Base-by-base conservation (phyloP, 225 moss, liverwort and hornwort species). In the Sphagnum contortum region DNA sequence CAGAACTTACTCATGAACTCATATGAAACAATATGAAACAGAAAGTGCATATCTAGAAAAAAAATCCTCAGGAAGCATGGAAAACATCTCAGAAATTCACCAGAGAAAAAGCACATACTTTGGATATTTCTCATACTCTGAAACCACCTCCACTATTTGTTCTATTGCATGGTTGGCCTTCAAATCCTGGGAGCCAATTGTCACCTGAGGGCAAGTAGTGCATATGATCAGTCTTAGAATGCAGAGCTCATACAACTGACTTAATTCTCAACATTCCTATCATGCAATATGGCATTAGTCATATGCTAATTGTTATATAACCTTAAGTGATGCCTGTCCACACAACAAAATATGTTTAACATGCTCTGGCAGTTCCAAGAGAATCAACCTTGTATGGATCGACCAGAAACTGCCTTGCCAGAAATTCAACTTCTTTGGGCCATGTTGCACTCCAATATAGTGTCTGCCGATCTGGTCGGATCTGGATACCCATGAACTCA, bases 401-500 rank as follows among this genome's bases (percentile, higher is more conserved):
- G 56, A 71, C 70, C 54, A 94, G 62, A 76, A 94, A 94, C 45
- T 94, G 93, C 51, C 90, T 85, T 52, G 93, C 93, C 61, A 94
- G 77, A 66, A 78, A 87, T 68, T 94, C 93, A 13, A 94, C 93
- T 45, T 94, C 93, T 77, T 90, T 90, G 2, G 93, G 93, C 93
- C 93, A 94, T 4, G 93, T 94, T 55, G 93, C 93, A 81, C 93
- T 94, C 93, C 93, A 94, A 68, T 94, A 94, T 45, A 94, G 55
- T 50, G 93, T 94, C 76, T 94, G 93, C 60, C 93, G 93, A 80
- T 94, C 93, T 70, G 93, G 93, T 63, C 93, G 93, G 74, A 94
- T 94, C 93, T 94, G 86, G 13, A n/a, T 29, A 29, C 29, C 29
- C 29, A 6, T 48, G 8, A 29, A 29, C 29, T 29, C 29, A 29